A percentile compares a stretch with the other conserved stretches of the same genome.
Conservation (phyloP, 495 filamentous ascomycete genomes). For the Recurvomyces mirabilis region DNA sequence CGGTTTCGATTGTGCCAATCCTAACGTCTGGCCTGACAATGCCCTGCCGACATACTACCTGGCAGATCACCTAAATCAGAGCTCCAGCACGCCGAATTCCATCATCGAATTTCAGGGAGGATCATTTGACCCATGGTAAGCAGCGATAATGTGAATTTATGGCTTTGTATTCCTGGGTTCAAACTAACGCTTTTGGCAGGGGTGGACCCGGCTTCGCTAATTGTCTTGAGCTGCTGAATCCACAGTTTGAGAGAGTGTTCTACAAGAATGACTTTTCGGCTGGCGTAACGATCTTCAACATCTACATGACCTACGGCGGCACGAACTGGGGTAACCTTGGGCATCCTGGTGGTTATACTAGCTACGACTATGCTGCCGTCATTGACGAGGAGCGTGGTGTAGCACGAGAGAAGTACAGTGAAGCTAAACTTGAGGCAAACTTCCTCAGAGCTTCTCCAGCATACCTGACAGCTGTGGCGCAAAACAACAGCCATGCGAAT, state of each 20-base stretch:
- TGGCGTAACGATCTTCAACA: slow-evolving; percentile 47
- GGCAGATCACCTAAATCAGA: slow-evolving; percentile 43
- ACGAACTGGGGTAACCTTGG: slow-evolving; percentile 64
- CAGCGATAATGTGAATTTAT: not conserved
- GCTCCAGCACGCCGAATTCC: slow-evolving; percentile 56
- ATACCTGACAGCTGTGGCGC: not conserved
- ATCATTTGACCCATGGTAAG: slow-evolving; percentile 57
- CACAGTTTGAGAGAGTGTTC: slow-evolving; percentile 65
- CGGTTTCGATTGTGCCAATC: slow-evolving; percentile 39
- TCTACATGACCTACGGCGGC: slow-evolving; percentile 47
- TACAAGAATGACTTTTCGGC: slow-evolving; percentile 69
- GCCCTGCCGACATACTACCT: slow-evolving; percentile 33
- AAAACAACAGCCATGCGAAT: slow-evolving; percentile 73
- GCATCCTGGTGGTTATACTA: slow-evolving; percentile 55
- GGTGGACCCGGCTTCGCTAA: slow-evolving; percentile 49
- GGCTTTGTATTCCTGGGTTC: not conserved
- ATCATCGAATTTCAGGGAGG: slow-evolving; percentile 67
- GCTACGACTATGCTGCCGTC: slow-evolving; percentile 59
- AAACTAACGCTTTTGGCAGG: slow-evolving; percentile 20
- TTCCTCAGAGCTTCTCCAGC: slow-evolving; percentile 56
- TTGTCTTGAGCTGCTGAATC: slow-evolving; percentile 51
- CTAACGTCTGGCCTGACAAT: slow-evolving; percentile 32
- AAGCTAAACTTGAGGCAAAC: slow-evolving; percentile 62
- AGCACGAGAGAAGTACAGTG: slow-evolving; percentile 65
- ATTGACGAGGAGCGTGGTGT: slow-evolving; percentile 59